Base-by-base conservation (phyloP, 805 yeast species). In the Schwanniomyces pseudopolymorphus region DNA sequence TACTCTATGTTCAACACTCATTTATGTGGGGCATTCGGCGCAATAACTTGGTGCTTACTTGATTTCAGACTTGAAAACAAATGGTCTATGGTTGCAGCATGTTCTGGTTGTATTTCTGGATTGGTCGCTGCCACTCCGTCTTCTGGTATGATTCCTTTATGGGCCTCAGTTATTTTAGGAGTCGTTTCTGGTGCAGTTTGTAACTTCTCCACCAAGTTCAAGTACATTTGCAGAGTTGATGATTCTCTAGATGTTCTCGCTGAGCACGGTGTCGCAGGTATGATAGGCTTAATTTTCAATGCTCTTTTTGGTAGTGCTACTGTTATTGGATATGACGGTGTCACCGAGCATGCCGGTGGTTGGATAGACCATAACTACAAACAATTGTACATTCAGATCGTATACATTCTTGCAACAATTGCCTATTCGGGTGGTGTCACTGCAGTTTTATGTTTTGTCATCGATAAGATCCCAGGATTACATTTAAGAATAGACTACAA, bases 221-320 rank as follows among this genome's bases (percentile, higher is more conserved):
- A 92, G 69, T 88, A 86, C 62, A 69, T 88, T 52, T 70, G 87
- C 40, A 78, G 79, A 48, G 90, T 92, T 43, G 98, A 94, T 66
- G 99, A 92, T 70, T 84, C 97, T 1, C 72, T 94, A 57, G 98
- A 94, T 85, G 83, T 90, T 43, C 78, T 92, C 63, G 98, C 98
- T n/a, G 98, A 92, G 81, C 99, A 92, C 84, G 98, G 97, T 42
- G 78, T 92, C 57, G 98, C 97, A 0, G 99, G 99, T 26, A 78
- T 91, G 40, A 77, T 92, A 39, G 98, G 99, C 0, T 75, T 91
- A 40, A 47, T 92, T n/a, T 90, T 89, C 72, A 90, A 89, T 61
- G 97, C 88, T 0, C 61, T 92, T 1, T 91, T 94, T 61, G 97
- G 88, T 13, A 88, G 91, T 5, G 80, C 86, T 45, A 86, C 89